Evolutionary conservation across 768 basidiomycete genomes (phyloP).

Genomic region (Lentinus brumalis): DNA sequence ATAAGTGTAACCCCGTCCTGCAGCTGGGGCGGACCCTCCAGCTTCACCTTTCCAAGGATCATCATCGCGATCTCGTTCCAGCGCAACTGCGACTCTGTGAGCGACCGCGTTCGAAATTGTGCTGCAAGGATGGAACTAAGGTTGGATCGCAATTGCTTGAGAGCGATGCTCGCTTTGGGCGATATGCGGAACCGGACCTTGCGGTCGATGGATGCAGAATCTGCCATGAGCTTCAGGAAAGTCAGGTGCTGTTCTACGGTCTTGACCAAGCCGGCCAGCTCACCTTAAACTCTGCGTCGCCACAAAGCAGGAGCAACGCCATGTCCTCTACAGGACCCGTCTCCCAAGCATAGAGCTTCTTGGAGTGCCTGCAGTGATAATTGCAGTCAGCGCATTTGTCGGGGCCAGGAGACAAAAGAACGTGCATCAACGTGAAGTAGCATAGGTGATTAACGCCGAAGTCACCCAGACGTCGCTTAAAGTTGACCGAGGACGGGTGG

Average conservation of each 20-base stretch:
- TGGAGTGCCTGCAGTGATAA: slow-evolving; percentile 73
- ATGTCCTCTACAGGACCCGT: slow-evolving; percentile 86
- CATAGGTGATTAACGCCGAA: slow-evolving; percentile 74
- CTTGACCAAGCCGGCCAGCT: slow-evolving; percentile 13
- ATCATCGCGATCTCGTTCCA: slow-evolving; percentile 78
- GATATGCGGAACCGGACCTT: slow-evolving; percentile 75
- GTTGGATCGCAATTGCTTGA: slow-evolving; percentile 76
- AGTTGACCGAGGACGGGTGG: slow-evolving; percentile 94
- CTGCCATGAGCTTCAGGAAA: slow-evolving; percentile 62
- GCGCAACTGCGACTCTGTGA: slow-evolving; percentile 56
- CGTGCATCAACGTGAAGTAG: slow-evolving; percentile 89
- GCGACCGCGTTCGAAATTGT: slow-evolving; percentile 63
- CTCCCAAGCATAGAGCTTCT: slow-evolving; percentile 92
- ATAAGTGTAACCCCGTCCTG: slow-evolving; percentile 27
- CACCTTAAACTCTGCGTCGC: slow-evolving; percentile 89
- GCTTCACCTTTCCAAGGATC: slow-evolving; percentile 51
- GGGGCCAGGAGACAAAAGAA: slow-evolving; percentile 2
- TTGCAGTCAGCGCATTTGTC: not conserved
- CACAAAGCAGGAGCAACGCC: slow-evolving; percentile 80
- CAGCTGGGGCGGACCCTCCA: slow-evolving; percentile 29
- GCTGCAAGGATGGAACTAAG: slow-evolving; percentile 59
- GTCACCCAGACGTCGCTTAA: slow-evolving; percentile 63
- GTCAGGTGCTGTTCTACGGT: not conserved
- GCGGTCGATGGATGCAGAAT: slow-evolving; percentile 77
- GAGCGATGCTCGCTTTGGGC: slow-evolving; percentile 74